Conservation (phyloP, 1,139 yeast genomes). For the Ogataea hybrid region DNA sequence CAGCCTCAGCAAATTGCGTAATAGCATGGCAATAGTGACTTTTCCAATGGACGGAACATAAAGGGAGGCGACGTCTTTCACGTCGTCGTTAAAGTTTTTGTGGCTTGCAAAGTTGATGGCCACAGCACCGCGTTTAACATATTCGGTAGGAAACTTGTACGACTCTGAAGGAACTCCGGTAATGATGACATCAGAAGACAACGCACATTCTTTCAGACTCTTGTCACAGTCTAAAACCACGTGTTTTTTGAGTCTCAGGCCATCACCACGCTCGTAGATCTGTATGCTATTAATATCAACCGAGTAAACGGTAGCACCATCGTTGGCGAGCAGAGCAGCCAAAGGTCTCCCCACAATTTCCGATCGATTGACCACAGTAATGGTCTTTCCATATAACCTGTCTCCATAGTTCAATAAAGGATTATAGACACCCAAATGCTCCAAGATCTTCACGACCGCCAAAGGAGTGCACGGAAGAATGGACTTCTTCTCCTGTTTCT, state of each 20-base stretch:
- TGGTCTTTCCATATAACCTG: slow-evolving; percentile 86
- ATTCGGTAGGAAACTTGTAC: slow-evolving; percentile 83
- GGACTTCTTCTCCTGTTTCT: slow-evolving; percentile 62
- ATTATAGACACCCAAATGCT: slow-evolving; percentile 86
- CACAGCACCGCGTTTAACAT: slow-evolving; percentile 82
- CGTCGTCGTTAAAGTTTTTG: slow-evolving; percentile 75
- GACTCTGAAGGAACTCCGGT: slow-evolving; percentile 88
- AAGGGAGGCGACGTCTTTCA: slow-evolving; percentile 81
- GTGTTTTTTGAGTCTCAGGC: slow-evolving; percentile 77
- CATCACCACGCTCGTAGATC: slow-evolving; percentile 91
- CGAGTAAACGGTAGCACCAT: slow-evolving; percentile 95
- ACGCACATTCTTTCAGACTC: slow-evolving; percentile 61
- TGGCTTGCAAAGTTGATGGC: slow-evolving; percentile 88
- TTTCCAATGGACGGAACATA: slow-evolving; percentile 96
- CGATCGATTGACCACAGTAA: slow-evolving; percentile 86
- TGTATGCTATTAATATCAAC: slow-evolving; percentile 87
- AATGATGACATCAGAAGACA: slow-evolving; percentile 82
- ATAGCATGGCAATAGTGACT: slow-evolving; percentile 90
- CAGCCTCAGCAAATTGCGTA: slow-evolving; percentile 81
- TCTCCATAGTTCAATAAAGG: slow-evolving; percentile 81
- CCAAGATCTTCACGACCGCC: slow-evolving; percentile 90
- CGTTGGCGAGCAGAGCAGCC: slow-evolving; percentile 94
- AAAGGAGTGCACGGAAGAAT: slow-evolving; percentile 95
- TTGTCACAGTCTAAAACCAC: slow-evolving; percentile 65
- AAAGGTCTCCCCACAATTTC: slow-evolving; percentile 97